Percentiles rank a stretch among this genome's conserved stretches.
These are phyloP conservation scores for Arbutus unedo DNA, from an alignment of 148 eudicot species.

Conservation along the genomic window DNA sequence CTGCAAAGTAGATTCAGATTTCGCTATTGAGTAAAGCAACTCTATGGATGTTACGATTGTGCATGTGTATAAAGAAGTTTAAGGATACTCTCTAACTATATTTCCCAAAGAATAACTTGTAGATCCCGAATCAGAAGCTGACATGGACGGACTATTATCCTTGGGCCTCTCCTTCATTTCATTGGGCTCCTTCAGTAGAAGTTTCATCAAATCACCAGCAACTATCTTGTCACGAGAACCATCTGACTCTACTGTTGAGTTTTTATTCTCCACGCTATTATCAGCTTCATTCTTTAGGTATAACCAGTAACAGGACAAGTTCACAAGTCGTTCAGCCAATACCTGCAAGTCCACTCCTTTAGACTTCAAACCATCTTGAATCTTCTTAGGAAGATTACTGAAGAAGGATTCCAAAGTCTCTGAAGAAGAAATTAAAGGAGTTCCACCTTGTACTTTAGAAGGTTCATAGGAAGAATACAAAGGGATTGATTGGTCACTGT, in stretches of 20 bases:
- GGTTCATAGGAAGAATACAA: constrained; percentile 21
- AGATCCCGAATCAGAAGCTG: constrained; percentile 21
- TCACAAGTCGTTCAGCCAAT: constrained; percentile 68
- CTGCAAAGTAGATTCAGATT: neutral
- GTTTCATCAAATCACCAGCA: constrained; percentile 37
- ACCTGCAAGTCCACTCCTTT: constrained; percentile 62
- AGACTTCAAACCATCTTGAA: constrained; percentile 65
- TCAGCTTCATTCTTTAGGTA: constrained; percentile 29
- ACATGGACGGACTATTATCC: constrained; percentile 21
- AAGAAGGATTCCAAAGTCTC: constrained; percentile 64
- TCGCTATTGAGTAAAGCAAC: neutral
- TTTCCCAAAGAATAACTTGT: constrained; percentile 27
- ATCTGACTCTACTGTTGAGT: constrained; percentile 34
- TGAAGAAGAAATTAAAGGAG: constrained; percentile 25
- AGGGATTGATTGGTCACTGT: constrained; percentile 39
- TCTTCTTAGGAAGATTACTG: constrained; percentile 55
- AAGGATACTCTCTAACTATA: constrained; percentile 89
- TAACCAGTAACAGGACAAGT: constrained; percentile 61
- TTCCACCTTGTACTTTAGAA: constrained; percentile 28
- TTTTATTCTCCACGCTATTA: constrained; percentile 27
- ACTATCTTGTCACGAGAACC: constrained; percentile 35
- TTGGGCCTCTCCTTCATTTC: constrained; percentile 47
- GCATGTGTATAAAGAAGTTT: neutral
- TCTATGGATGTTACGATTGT: neutral
- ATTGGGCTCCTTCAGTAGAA: constrained; percentile 63